phyloP scores from a whole-genome alignment of 352 stramenopile genomes.

The Pythium utonaiense region DNA sequence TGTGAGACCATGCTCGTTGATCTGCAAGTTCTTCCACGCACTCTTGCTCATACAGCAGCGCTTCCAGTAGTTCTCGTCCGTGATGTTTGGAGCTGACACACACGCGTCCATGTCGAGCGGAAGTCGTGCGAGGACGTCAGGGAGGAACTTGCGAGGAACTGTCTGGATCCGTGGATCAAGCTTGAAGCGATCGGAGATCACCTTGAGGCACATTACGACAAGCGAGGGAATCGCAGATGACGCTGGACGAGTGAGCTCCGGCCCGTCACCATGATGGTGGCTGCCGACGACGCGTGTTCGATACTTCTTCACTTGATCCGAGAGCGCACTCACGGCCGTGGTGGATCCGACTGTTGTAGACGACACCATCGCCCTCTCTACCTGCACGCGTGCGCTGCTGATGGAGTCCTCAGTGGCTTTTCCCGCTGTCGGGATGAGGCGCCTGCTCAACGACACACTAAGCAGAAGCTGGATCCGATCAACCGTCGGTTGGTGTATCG shows the following conservation, averaged over 20 bases:
- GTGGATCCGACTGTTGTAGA: constrained; percentile 58
- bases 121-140: constrained; percentile 76
- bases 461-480: background rate
- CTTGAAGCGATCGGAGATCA: constrained; percentile 73
- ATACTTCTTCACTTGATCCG: constrained; percentile 83
- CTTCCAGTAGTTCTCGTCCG: constrained; percentile 95
- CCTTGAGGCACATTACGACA: constrained; percentile 71
- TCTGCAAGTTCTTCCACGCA: constrained; percentile 90
- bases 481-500: background rate
- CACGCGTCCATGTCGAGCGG: constrained; percentile 80
- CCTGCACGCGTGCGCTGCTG: background rate
- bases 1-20: constrained; percentile 87
- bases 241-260: constrained; percentile 9
- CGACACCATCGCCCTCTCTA: constrained; percentile 41
- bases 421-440: too few species aligned
- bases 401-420: too few species aligned
- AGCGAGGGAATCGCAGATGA: constrained; percentile 44
- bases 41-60: constrained; percentile 74
- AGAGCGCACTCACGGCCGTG: constrained; percentile 64
- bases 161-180: constrained; percentile 62
- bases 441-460: background rate
- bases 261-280: constrained; percentile 27
- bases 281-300: constrained; percentile 52
- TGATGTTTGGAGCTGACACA: constrained; percentile 79
- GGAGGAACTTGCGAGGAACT: constrained; percentile 78